phyloP scores from a whole-genome alignment of 768 basidiomycete species.

The Pleurotus citrinopileatus region DNA sequence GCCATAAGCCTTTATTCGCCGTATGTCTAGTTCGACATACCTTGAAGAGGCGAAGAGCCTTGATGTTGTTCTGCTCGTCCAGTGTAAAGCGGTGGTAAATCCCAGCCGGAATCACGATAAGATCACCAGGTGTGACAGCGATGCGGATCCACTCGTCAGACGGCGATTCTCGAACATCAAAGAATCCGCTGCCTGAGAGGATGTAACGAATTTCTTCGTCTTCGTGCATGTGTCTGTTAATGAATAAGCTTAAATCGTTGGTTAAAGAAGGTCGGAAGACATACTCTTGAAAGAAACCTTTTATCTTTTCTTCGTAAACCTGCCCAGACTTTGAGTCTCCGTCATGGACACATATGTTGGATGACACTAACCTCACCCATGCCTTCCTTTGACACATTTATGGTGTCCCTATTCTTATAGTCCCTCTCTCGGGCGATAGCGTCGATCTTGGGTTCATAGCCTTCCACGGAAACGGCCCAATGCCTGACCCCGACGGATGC shows the following conservation, averaged over 20 bases:
- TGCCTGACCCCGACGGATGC: slow-evolving; percentile 58
- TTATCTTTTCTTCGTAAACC: slow-evolving; percentile 78
- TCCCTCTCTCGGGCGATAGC: slow-evolving; percentile 60
- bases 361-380: slow-evolving; percentile 64
- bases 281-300: slow-evolving; percentile 81
- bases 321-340: slow-evolving; percentile 15
- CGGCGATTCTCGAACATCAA: slow-evolving; percentile 78
- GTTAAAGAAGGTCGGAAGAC: slow-evolving; percentile 17
- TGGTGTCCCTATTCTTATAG: slow-evolving; percentile 83
- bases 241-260: background rate
- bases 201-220: slow-evolving; percentile 95
- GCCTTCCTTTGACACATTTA: slow-evolving; percentile 74
- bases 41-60: slow-evolving; percentile 84
- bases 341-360: background rate
- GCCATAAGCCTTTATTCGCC: too few species aligned
- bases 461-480: slow-evolving; percentile 65
- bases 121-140: slow-evolving; percentile 72
- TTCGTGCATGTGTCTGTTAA: slow-evolving; percentile 82
- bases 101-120: slow-evolving; percentile 84
- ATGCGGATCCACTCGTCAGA: slow-evolving; percentile 82
- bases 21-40: slow-evolving; percentile 31
- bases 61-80: slow-evolving; percentile 69
- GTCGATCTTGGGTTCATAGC: slow-evolving; percentile 55
- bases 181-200: slow-evolving; percentile 84
- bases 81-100: slow-evolving; percentile 96